These are phyloP conservation scores for Aphanomyces cochlioides DNA, from an alignment of 352 stramenopile species.

Conservation along the genomic window DNA sequence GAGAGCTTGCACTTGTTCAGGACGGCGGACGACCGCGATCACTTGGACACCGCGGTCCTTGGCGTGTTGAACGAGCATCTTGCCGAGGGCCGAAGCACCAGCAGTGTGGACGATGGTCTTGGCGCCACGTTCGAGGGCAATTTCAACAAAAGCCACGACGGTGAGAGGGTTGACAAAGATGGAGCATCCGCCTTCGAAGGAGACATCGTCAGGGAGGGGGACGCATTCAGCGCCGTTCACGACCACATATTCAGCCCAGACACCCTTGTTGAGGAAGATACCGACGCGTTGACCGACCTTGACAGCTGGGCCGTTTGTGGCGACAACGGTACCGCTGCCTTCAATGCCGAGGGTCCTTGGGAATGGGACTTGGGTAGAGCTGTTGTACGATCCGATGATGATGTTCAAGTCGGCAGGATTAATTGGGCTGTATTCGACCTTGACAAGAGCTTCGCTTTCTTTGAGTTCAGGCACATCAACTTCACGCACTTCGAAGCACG, in stretches of 20 bases:
- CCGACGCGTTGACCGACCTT: slow-evolving; percentile 29
- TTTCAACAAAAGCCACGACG: slow-evolving; percentile 34
- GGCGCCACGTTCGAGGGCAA: slow-evolving; percentile 24
- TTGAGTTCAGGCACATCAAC: slow-evolving; percentile 31
- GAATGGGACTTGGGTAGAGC: not conserved
- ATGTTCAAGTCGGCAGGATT: slow-evolving; percentile 34
- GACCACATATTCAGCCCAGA: slow-evolving; percentile 36
- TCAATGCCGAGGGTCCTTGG: slow-evolving; percentile 27
- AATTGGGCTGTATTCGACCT: slow-evolving; percentile 33
- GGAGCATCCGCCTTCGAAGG: slow-evolving; percentile 30
- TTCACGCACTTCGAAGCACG: slow-evolving; percentile 30
- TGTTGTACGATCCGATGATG: slow-evolving; percentile 12
- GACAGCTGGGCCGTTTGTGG: slow-evolving; percentile 23
- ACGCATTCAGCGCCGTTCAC: slow-evolving; percentile 5
- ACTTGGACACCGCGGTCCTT: too few species aligned
- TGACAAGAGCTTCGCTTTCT: slow-evolving; percentile 34
- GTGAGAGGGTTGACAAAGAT: slow-evolving; percentile 37
- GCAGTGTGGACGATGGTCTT: slow-evolving; percentile 37
- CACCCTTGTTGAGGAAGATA: slow-evolving; percentile 18
- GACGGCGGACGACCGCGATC: too few species aligned
- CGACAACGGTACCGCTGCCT: slow-evolving; percentile 33
- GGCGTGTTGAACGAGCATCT: slow-evolving; percentile 32
- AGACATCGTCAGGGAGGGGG: slow-evolving; percentile 25
- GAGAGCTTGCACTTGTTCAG: too few species aligned
- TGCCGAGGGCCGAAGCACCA: slow-evolving; percentile 32